phyloP scores from a whole-genome alignment of 805 yeast species.

The Monosporozyma solicola region DNA sequence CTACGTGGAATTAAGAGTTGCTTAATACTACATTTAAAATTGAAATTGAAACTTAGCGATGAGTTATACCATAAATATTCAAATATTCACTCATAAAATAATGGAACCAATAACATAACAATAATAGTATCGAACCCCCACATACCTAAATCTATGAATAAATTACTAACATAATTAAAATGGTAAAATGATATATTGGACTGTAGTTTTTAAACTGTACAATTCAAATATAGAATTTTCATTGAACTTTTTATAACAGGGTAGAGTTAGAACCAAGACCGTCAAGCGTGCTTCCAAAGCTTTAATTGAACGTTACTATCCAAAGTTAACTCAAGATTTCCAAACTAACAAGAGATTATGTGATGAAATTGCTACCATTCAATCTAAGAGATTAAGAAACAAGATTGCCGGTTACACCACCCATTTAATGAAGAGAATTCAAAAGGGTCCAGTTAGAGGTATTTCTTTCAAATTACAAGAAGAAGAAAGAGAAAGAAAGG shows the following conservation, averaged over 20 bases:
- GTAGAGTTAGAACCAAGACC: conserved; percentile 99
- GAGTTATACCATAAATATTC: no score
- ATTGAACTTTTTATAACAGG: conserved; percentile 41
- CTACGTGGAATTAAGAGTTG: no score
- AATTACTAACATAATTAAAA: no score
- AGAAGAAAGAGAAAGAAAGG: conserved; percentile 99
- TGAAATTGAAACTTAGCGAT: no score
- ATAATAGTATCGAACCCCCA: no score
- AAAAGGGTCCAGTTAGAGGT: conserved; percentile 99
- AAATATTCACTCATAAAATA: no score
- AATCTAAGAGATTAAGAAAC: conserved; percentile 99
- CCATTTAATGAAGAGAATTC: conserved; percentile 99
- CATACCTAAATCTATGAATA: no score
- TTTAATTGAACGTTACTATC: conserved; percentile 98
- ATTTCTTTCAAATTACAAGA: conserved; percentile 99
- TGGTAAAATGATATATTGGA: no score
- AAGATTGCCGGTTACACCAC: conserved; percentile 99
- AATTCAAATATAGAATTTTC: not conserved
- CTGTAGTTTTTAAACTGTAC: no score
- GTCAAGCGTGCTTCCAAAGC: conserved; percentile 99
- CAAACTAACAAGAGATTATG: conserved; percentile 99
- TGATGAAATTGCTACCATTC: conserved; percentile 96
- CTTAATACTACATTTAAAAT: no score
- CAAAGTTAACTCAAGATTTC: conserved; percentile 98
- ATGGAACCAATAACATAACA: no score